Evolutionary conservation across 495 filamentous ascomycete species (phyloP), one percentile per base, ranked within the genome.

Genomic region (Lasiosphaeria miniovina): DNA sequence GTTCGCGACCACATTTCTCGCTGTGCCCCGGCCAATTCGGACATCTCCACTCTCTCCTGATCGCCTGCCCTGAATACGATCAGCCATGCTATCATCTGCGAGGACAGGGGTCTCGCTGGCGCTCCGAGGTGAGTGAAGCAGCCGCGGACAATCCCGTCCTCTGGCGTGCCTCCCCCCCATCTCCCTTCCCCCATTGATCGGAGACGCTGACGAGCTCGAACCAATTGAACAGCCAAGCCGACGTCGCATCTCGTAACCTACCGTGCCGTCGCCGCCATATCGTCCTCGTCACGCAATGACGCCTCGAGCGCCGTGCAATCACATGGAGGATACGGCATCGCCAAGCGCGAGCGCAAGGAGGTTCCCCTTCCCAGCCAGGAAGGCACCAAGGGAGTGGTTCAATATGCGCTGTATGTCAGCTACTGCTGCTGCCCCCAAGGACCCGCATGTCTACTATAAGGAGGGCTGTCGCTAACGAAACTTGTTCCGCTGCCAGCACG

Each of bases 291-390:
- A 24, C 78, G 80, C 60, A 86, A 85, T 34, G 73, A 80, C 60
- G 83, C 86, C 64, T 73, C 78, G 32, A 71, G 74, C 52, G 66
- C 64, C 10, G 70, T 77, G 60, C 69, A 76, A 36, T 74, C 73
- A 31, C 77, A 77, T 61, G 61, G 69, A 61, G 68, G 66, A 51
- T 66, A 75, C 56, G 74, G 74, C 55, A 66, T 77, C 55, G 74
- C 71, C 61, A 74, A 64, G 62, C 75, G 74, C 59, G 64, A 69
- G 59, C 73, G 78, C 45, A 78, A 80, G 68, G 91, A 97, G 78
- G 91, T 98, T 35, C 90, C 86, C 63, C 79, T 98, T 60, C 84
- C 91, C 45, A 94, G 89, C 67, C 90, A 98, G 81, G 91, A 95
- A 77, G 88, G 86, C 63, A 96, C 90, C 76, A 92, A 97, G 81